A percentile compares a stretch with the other conserved stretches of the same genome.
Evolutionary conservation across 352 stramenopile species (phyloP).

Genomic region (Phytopythium sindhum): DNA sequence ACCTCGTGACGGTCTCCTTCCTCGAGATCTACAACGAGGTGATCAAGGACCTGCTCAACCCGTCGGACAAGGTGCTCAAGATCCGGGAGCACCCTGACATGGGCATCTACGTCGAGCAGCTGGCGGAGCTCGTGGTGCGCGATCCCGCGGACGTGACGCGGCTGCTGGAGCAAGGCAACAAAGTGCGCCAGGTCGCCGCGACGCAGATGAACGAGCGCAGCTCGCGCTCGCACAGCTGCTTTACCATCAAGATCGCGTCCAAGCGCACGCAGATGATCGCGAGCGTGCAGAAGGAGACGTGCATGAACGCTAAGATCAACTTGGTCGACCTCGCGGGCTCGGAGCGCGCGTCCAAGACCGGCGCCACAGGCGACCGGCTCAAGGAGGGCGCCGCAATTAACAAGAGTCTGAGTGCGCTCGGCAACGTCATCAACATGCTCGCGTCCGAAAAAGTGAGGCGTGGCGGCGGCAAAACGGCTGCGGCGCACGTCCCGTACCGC

Average conservation of each 20-base stretch:
- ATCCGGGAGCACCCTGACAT: slow-evolving; percentile 92
- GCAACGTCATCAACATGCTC: slow-evolving; percentile 92
- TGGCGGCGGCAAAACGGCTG: slow-evolving; percentile 24
- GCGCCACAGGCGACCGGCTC: slow-evolving; percentile 78
- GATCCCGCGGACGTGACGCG: slow-evolving; percentile 71
- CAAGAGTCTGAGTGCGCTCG: slow-evolving; percentile 88
- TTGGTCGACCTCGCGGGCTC: slow-evolving; percentile 91
- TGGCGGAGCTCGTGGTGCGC: slow-evolving; percentile 84
- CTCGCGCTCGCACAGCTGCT: slow-evolving; percentile 88
- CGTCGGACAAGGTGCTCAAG: slow-evolving; percentile 88
- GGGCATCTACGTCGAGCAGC: slow-evolving; percentile 92
- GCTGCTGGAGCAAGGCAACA: slow-evolving; percentile 88
- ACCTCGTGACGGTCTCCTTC: slow-evolving; percentile 90
- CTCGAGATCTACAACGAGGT: slow-evolving; percentile 96
- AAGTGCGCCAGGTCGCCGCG: slow-evolving; percentile 82
- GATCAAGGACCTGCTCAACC: slow-evolving; percentile 92
- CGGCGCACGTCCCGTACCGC: slow-evolving; percentile 85
- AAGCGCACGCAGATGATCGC: slow-evolving; percentile 62
- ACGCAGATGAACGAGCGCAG: slow-evolving; percentile 93
- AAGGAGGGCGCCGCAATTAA: slow-evolving; percentile 94
- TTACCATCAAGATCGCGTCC: slow-evolving; percentile 89
- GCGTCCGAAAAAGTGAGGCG: slow-evolving; percentile 40
- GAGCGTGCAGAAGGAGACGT: slow-evolving; percentile 63
- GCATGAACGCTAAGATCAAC: slow-evolving; percentile 89
- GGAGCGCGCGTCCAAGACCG: slow-evolving; percentile 86